phyloP scores from a whole-genome alignment of 192 early-diverging fungal genomes.

The Dissophora ornata region DNA sequence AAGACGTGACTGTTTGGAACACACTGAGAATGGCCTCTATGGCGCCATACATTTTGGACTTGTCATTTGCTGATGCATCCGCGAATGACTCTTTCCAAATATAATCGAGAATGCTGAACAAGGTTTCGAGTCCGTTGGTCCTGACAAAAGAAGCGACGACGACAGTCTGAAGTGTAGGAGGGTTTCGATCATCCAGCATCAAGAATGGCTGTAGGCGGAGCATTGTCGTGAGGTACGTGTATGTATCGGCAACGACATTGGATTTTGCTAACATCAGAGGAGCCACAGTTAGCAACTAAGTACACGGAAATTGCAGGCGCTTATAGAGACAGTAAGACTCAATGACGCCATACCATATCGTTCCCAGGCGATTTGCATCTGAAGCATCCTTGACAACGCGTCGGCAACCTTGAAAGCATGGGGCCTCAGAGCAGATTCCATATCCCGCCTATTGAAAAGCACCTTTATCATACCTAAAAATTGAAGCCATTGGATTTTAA shows the following conservation, averaged over 20 bases:
- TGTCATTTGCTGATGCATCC: slow-evolving; percentile 40
- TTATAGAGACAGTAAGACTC: no score
- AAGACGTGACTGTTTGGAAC: slow-evolving; percentile 76
- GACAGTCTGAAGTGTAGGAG: slow-evolving; percentile 68
- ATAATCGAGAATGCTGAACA: slow-evolving; percentile 57
- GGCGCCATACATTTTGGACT: slow-evolving; percentile 51
- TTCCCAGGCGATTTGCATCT: slow-evolving; percentile 62
- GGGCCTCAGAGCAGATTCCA: slow-evolving; percentile 57
- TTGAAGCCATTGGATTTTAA: no score
- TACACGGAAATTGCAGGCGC: no score
- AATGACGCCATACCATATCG: slow-evolving; percentile 55
- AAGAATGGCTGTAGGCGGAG: slow-evolving; percentile 65
- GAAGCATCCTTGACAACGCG: slow-evolving; percentile 61
- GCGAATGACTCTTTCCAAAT: slow-evolving; percentile 59
- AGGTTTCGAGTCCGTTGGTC: slow-evolving; percentile 59
- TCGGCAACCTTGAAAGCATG: slow-evolving; percentile 68
- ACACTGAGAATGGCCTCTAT: slow-evolving; percentile 71
- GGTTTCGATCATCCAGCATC: slow-evolving; percentile 70
- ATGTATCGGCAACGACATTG: slow-evolving; percentile 50
- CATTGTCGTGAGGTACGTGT: slow-evolving; percentile 69
- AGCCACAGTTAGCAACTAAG: not conserved
- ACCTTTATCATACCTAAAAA: slow-evolving; percentile 67
- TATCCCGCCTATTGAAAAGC: slow-evolving; percentile 65
- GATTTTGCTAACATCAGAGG: not conserved
- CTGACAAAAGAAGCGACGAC: slow-evolving; percentile 72